These are phyloP conservation scores for Debaryomyces tyrocola DNA, from an alignment of 805 yeast genomes.

Conservation along the genomic window DNA sequence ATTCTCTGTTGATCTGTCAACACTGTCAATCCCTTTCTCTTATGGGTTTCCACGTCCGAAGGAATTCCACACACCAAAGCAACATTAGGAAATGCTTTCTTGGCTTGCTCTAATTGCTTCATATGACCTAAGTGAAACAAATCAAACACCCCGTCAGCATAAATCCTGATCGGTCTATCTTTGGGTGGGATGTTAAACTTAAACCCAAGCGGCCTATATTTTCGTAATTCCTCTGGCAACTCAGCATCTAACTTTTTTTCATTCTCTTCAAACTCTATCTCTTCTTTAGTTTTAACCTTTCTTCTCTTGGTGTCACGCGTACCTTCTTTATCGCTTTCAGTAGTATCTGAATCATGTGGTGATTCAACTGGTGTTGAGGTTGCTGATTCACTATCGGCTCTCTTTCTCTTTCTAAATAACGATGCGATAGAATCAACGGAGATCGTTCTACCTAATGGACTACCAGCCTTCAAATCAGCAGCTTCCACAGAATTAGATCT, in stretches of 20 bases:
- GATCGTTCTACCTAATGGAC: constrained; percentile 30
- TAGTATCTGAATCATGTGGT: constrained; percentile 16
- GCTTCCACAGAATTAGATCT: background rate
- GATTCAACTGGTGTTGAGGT: constrained; percentile 15
- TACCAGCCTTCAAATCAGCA: constrained; percentile 3
- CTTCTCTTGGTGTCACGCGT: constrained; percentile 17
- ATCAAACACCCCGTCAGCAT: constrained; percentile 98
- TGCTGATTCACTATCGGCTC: constrained; percentile 15
- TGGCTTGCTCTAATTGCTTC: constrained; percentile 97
- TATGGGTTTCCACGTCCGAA: constrained; percentile 86
- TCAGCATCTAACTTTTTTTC: constrained; percentile 64
- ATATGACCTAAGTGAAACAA: constrained; percentile 95
- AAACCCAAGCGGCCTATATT: constrained; percentile 78
- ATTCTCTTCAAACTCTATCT: constrained; percentile 36
- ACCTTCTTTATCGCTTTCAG: constrained; percentile 14
- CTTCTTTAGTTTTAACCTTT: constrained; percentile 23
- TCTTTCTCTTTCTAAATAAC: constrained; percentile 27
- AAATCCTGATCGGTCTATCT: constrained; percentile 86
- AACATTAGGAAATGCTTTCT: constrained; percentile 84
- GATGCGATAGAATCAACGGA: constrained; percentile 42
- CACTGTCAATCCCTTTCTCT: constrained; percentile 90
- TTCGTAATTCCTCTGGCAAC: constrained; percentile 68
- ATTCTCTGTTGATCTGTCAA: constrained; percentile 83
- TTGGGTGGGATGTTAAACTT: constrained; percentile 78
- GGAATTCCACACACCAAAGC: constrained; percentile 90